Evolutionary conservation across 176 grass and related monocot genomes (phyloP), one percentile per base, ranked within the genome.

Genomic region (Eleusine coracana): DNA sequence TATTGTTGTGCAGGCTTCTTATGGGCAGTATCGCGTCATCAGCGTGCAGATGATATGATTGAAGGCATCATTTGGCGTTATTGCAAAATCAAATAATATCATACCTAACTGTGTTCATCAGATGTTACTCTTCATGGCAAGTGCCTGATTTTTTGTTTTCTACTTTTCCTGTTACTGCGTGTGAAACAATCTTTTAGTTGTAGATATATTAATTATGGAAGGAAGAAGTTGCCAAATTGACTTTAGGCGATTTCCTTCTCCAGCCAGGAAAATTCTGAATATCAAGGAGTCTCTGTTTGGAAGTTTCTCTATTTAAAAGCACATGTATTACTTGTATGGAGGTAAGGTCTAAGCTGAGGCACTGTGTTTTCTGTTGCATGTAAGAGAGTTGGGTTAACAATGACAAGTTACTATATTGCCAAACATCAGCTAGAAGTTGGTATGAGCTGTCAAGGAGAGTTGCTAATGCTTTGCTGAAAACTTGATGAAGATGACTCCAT

Each of bases 151-250:
- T 92, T 86, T 85, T 44, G 89, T 86, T 85, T 92, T 17, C 3
- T 20, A 9, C 14, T 12, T 77, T 92, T 80, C 55, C 50, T 86
- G 74, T 90, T 86, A 28, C 67, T 17, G 18, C 12, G 70, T 61
- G 87, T 89, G 59, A 86, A 84, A 89, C 72, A 70, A 77, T 83
- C 70, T 21, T 84, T 80, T 86, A 89, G 83, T 42, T 83, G 84
- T 84, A 87, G 87, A 89, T 89, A 92, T 67, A 92, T 84, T 84
- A 80, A 71, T 89, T 71, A 80, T 80, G 87, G 76, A 87, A 72
- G 76, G 84, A 68, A 74, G 59, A 73, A 84, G 76, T 81, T 81
- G 63, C 45, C 83, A 79, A 79, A 70, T 82, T 88, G 68, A 88
- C 44, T 29, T 65, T 60, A 56, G 78, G 68, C 55, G 78, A 74